Base-by-base conservation (phyloP, 2,329 filamentous ascomycete species). In the Chalaropsis thielavioides region DNA sequence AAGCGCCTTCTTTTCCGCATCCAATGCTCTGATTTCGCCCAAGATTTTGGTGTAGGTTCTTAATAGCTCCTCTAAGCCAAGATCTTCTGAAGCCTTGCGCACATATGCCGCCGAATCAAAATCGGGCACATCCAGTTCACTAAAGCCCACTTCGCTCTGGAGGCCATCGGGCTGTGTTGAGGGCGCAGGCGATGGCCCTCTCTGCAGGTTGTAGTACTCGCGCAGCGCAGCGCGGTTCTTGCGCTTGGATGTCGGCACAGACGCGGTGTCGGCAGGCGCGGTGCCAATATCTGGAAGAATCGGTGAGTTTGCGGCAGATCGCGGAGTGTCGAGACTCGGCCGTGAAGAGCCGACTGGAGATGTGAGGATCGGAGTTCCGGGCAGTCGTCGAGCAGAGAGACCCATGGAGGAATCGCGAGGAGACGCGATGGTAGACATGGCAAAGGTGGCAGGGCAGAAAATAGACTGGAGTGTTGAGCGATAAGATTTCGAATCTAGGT, bases 1-100 rank as follows among this genome's bases (percentile, higher is more conserved):
- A 68, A 99, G 77, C 1, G 92, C 92, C 76, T 99, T 99, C 75
- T 94, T 88, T 80, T 99, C 94, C 27, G 92, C 92, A 72, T 97
- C 94, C 19, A 99, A 80, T 1, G 90, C 92, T 44, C 91, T 79
- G 60, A 96, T 92, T 76, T 97, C 92, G 69, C 84, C 82, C 69
- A 92, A 75, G 10, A 92, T 79, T 24, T 83, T 81, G 59, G 87
- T 85, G 72, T 94, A 91, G 0, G 87, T 79, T 63, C 80, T 80
- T 71, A 94, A 72, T 63, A 94, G 77, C 64, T 87, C 87, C 71
- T 86, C 83, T 41, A 94, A 77, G 5, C 81, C 80, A 71, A 83
- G 82, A 63, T 79, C 79, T n/a, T 78, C 79, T 5, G 91, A 77
- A 15, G 88, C 76, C 58, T 77, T 76, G 65, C 79, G 76, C 5